A percentile compares a stretch with the other conserved stretches of the same genome.
Evolutionary conservation across 345 rosid genomes (phyloP).

Genomic region (Salix brachista): DNA sequence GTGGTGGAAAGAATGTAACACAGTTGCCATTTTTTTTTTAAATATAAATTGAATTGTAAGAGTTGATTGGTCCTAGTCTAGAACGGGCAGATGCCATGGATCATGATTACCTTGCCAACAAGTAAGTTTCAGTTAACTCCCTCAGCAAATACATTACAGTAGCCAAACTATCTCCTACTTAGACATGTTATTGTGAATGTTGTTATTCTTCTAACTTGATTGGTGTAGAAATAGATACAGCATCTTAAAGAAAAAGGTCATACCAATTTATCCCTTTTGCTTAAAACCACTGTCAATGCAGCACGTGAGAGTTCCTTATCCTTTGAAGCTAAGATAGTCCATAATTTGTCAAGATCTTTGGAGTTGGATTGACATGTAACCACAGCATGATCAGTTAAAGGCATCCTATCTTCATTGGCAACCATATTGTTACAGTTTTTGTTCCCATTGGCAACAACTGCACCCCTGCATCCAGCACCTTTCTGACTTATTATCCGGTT

Average conservation of each 20-base stretch:
- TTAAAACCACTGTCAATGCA: conserved; percentile 44
- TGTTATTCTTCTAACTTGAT: not conserved
- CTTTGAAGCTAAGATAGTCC: conserved; percentile 34
- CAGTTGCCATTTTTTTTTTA: not conserved
- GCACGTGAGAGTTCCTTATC: conserved; percentile 42
- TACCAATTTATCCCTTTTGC: conserved; percentile 70
- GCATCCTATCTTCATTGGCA: conserved; percentile 14
- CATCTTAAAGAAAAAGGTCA: not conserved
- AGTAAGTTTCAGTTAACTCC: not conserved
- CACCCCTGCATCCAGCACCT: conserved; percentile 25
- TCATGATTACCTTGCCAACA: not conserved
- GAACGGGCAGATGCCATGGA: not conserved
- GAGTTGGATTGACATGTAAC: conserved; percentile 25
- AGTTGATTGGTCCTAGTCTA: not conserved
- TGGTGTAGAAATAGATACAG: not conserved
- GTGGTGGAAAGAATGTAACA: not conserved
- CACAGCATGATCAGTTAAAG: conserved; percentile 12
- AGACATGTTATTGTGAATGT: not conserved
- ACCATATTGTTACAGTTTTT: conserved; percentile 5
- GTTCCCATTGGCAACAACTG: conserved; percentile 24
- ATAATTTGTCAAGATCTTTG: conserved; percentile 35
- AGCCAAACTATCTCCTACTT: not conserved
- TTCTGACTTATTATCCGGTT: conserved; percentile 4
- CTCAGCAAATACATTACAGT: not conserved
- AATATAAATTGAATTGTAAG: too few relatives aligned